phyloP scores from a whole-genome alignment of 2,329 filamentous ascomycete genomes.

The Fusarium mangiferae region DNA sequence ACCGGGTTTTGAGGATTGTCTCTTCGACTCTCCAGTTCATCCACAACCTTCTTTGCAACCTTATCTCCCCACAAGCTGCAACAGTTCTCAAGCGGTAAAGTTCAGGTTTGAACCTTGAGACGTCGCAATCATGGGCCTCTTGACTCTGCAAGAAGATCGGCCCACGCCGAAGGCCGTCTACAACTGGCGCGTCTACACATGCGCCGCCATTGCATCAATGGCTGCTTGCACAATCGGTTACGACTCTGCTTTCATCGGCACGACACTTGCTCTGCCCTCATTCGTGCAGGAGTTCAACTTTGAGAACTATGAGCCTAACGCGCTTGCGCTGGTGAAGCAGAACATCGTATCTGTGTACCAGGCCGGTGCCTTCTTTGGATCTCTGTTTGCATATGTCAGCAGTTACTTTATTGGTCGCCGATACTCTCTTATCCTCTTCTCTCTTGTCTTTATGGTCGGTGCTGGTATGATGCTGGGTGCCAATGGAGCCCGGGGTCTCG shows the following conservation, averaged over 20 bases:
- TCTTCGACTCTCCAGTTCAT: conserved; percentile 16
- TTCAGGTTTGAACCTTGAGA: background rate
- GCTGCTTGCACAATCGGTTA: conserved; percentile 68
- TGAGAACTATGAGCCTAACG: conserved; percentile 54
- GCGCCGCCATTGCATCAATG: conserved; percentile 64
- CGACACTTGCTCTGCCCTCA: conserved; percentile 75
- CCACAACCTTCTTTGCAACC: conserved; percentile 21
- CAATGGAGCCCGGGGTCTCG: conserved; percentile 70
- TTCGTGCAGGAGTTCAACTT: conserved; percentile 77
- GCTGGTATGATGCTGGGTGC: conserved; percentile 78
- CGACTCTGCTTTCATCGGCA: conserved; percentile 83
- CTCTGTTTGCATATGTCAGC: conserved; percentile 73
- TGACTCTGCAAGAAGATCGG: conserved; percentile 65
- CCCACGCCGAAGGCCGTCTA: conserved; percentile 67
- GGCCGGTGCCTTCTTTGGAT: conserved; percentile 85
- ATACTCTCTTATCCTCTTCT: conserved; percentile 70
- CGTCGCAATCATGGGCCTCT: conserved; percentile 54
- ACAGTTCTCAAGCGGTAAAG: background rate
- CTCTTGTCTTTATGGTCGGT: conserved; percentile 73
- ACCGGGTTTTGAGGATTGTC: background rate
- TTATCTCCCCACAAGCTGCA: conserved; percentile 10
- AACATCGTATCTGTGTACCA: conserved; percentile 87
- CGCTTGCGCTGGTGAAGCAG: conserved; percentile 70
- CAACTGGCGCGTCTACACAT: conserved; percentile 69
- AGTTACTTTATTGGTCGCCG: conserved; percentile 75